phyloP scores from a whole-genome alignment of 495 filamentous ascomycete species.

The Alectoria sarmentosa region DNA sequence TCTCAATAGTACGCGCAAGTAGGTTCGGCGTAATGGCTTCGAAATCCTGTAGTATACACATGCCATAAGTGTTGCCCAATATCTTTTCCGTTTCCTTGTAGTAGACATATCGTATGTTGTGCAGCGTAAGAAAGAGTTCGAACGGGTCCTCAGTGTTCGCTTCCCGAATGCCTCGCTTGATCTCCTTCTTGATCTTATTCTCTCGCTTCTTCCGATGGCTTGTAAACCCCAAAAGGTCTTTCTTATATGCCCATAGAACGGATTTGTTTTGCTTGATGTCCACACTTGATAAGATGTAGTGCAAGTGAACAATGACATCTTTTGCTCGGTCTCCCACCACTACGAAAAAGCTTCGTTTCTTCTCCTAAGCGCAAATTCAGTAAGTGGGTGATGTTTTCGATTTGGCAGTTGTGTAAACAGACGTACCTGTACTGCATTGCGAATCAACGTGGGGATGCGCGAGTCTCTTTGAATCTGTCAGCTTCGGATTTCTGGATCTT shows the following conservation, averaged over 20 bases:
- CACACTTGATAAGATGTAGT: conserved; percentile 84
- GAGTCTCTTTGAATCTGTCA: conserved; percentile 57
- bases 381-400: not conserved
- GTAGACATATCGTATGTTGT: conserved; percentile 97
- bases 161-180: conserved; percentile 91
- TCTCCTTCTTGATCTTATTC: conserved; percentile 94
- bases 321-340: conserved; percentile 94
- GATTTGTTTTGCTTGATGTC: conserved; percentile 95
- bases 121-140: conserved; percentile 92
- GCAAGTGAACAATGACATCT: conserved; percentile 92
- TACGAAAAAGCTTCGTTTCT: conserved; percentile 96
- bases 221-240: conserved; percentile 90
- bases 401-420: not conserved
- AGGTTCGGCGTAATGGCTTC: conserved; percentile 96
- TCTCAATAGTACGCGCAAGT: conserved; percentile 90
- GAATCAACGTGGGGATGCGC: conserved; percentile 91
- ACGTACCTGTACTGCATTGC: conserved; percentile 74
- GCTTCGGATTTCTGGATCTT: not conserved
- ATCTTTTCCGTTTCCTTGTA: conserved; percentile 99
- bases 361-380: conserved; percentile 45
- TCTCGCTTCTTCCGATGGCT: conserved; percentile 97
- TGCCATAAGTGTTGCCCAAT: conserved; percentile 95
- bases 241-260: conserved; percentile 99
- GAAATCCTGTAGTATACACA: conserved; percentile 98
- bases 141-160: conserved; percentile 95